phyloP scores from a whole-genome alignment of 768 basidiomycete genomes.

The Boletellus ananas region DNA sequence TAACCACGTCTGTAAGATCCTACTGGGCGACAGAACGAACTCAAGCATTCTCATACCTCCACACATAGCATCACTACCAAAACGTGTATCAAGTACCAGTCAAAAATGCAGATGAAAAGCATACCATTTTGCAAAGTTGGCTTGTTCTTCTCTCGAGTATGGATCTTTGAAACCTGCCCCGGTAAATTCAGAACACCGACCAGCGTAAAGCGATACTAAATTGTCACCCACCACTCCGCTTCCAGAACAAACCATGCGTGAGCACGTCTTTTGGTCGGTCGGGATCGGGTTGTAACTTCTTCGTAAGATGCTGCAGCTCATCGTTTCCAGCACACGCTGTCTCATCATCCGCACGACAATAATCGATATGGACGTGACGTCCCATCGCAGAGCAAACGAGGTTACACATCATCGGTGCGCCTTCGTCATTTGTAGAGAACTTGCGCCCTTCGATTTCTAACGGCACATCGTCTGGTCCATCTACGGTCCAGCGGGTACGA shows the following conservation, averaged over 20 bases:
- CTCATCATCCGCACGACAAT: slow-evolving; percentile 42
- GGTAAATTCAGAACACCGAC: neutral
- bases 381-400: slow-evolving; percentile 53
- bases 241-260: slow-evolving; percentile 54
- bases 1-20: neutral
- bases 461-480: slow-evolving; percentile 45
- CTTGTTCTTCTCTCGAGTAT: slow-evolving; percentile 55
- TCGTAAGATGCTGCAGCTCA: slow-evolving; percentile 45
- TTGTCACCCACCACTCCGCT: slow-evolving; percentile 44
- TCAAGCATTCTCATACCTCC: slow-evolving; percentile 31
- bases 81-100: neutral
- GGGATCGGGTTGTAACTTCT: slow-evolving; percentile 44
- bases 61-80: slow-evolving; percentile 48
- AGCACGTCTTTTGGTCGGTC: slow-evolving; percentile 49
- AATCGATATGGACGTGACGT: slow-evolving; percentile 54
- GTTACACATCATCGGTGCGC: slow-evolving; percentile 63
- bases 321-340: slow-evolving; percentile 36
- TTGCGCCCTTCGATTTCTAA: slow-evolving; percentile 54
- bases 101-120: slow-evolving; percentile 6
- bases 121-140: slow-evolving; percentile 52
- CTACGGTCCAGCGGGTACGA: slow-evolving; percentile 51
- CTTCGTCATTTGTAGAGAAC: slow-evolving; percentile 51
- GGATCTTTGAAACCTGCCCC: slow-evolving; percentile 58
- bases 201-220: neutral
- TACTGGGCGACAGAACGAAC: neutral